phyloP scores from a whole-genome alignment of 345 rosid species.

The Salix dunnii region DNA sequence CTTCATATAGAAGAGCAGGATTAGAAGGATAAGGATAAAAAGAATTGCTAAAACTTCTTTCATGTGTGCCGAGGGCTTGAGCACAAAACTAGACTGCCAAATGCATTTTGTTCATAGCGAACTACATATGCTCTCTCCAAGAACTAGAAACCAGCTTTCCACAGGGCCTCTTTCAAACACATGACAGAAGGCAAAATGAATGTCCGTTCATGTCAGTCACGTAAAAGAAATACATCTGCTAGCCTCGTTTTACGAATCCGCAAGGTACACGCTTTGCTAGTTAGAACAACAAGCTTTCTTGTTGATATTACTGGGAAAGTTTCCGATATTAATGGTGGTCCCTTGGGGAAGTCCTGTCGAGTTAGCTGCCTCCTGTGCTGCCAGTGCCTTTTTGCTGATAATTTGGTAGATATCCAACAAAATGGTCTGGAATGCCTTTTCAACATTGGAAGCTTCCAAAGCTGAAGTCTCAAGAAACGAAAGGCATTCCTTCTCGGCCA shows the following conservation, averaged over 20 bases:
- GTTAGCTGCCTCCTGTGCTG: constrained; percentile 50
- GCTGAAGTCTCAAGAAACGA: constrained; percentile 65
- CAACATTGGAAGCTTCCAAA: constrained; percentile 50
- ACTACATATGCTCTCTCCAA: too few relatives aligned
- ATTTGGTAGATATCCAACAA: constrained; percentile 55
- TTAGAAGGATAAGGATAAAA: constrained; percentile 13
- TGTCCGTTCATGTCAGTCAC: background rate
- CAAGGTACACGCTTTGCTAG: background rate
- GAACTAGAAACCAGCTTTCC: too few relatives aligned
- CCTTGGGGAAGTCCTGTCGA: constrained; percentile 53
- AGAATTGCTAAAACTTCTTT: too few relatives aligned
- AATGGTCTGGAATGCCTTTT: constrained; percentile 60
- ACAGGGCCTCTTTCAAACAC: too few relatives aligned
- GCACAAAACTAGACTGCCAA: too few relatives aligned
- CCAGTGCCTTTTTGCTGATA: constrained; percentile 60
- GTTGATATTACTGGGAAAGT: constrained; percentile 36
- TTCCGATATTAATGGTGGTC: constrained; percentile 58
- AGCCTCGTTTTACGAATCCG: background rate
- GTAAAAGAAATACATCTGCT: background rate
- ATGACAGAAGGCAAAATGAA: background rate
- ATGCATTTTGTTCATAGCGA: too few relatives aligned
- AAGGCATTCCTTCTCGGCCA: constrained; percentile 50
- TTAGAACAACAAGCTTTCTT: constrained; percentile 59
- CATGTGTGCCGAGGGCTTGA: too few relatives aligned
- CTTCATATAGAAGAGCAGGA: constrained; percentile 28